Evolutionary conservation across 1,284 basidiomycete genomes (phyloP).

Genomic region (Bjerkandera adusta): DNA sequence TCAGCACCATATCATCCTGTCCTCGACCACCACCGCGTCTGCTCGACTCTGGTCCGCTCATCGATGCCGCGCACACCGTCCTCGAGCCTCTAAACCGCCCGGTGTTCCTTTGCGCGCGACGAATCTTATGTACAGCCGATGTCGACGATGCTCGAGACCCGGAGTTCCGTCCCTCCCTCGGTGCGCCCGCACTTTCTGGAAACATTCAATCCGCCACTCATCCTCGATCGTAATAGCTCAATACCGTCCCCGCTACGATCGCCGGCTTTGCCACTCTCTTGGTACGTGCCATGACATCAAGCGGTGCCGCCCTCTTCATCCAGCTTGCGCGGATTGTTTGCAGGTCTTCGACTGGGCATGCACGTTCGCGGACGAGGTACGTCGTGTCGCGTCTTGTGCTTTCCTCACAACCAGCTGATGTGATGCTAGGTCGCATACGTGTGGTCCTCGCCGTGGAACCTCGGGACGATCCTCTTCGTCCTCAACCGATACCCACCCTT

Average conservation of each 20-base stretch:
- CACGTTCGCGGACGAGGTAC: constrained; percentile 40
- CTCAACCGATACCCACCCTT: constrained; percentile 43
- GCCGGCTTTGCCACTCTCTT: constrained; percentile 10
- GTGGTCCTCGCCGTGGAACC: constrained; percentile 34
- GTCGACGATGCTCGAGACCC: no score
- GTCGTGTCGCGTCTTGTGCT: not conserved
- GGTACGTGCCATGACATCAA: not conserved
- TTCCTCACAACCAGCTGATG: not conserved
- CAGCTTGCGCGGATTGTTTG: not conserved
- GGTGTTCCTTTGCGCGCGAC: no score
- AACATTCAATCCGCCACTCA: no score
- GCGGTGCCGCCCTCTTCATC: not conserved
- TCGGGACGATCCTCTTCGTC: constrained; percentile 36
- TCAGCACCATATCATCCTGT: no score
- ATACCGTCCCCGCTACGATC: constrained; percentile 9
- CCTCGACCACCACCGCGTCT: no score
- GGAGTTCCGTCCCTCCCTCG: no score
- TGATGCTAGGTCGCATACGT: constrained; percentile 34
- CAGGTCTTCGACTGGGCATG: constrained; percentile 38
- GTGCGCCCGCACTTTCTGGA: no score
- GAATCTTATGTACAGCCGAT: no score
- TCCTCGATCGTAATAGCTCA: no score
- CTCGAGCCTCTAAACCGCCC: no score
- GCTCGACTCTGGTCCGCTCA: no score
- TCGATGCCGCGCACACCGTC: no score